Evolutionary conservation across 164 flowering plant species (phyloP).

Genomic region (Sedum album): DNA sequence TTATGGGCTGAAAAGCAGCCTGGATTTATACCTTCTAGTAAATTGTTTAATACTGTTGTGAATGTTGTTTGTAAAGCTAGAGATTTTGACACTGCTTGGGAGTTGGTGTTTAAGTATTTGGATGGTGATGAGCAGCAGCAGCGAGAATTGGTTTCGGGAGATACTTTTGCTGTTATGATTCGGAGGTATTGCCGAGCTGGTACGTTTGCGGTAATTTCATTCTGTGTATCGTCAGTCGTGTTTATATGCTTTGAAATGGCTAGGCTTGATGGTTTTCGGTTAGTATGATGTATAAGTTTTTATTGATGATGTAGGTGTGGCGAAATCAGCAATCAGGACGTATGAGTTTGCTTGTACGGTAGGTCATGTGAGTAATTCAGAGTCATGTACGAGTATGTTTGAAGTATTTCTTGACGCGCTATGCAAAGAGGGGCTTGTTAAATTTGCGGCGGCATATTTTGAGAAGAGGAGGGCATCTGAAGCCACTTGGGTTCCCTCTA

Average conservation of each 20-base stretch:
- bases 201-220: constrained; percentile 16
- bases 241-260: background rate
- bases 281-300: background rate
- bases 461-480: constrained; percentile 23
- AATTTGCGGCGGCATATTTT: constrained; percentile 46
- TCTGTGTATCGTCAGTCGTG: background rate
- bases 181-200: constrained; percentile 68
- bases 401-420: constrained; percentile 62
- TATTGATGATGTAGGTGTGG: constrained; percentile 28
- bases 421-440: constrained; percentile 69
- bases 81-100: constrained; percentile 63
- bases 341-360: constrained; percentile 42
- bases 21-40: constrained; percentile 23
- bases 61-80: constrained; percentile 47
- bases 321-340: constrained; percentile 43
- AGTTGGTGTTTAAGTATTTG: constrained; percentile 30
- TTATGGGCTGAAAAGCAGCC: constrained; percentile 55
- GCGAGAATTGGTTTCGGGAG: constrained; percentile 22
- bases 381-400: constrained; percentile 27
- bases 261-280: background rate
- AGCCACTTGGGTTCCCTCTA: constrained; percentile 37
- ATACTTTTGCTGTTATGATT: constrained; percentile 43
- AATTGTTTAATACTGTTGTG: constrained; percentile 43
- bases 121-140: constrained; percentile 11
- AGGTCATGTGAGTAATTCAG: constrained; percentile 12